Conservation (phyloP, 345 rosid genomes). For the Syzygium aromaticum region DNA sequence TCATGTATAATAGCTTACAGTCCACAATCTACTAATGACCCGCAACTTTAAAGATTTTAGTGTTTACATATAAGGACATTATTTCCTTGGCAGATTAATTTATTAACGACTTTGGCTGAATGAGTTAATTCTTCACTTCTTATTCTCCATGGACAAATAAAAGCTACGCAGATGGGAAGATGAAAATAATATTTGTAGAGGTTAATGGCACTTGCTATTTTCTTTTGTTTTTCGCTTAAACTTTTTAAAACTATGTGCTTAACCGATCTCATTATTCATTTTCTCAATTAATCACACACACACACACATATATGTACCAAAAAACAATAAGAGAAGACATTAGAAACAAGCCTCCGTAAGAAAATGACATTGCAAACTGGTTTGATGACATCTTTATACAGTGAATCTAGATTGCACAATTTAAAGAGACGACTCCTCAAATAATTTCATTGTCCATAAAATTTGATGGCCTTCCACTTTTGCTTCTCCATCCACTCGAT, state of each 20-base stretch:
- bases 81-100: neutral
- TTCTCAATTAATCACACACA: neutral
- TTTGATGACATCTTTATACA: no score
- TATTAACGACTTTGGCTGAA: no score
- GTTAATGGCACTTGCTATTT: constrained; percentile 13
- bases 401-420: no score
- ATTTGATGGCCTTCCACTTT: neutral
- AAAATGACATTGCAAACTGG: neutral
- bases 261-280: neutral
- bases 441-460: neutral
- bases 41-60: no score
- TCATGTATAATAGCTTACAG: no score
- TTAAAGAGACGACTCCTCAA: neutral
- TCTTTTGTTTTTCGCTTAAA: constrained; percentile 1
- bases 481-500: neutral
- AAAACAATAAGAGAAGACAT: neutral
- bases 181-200: neutral
- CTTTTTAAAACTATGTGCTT: neutral
- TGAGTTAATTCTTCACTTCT: no score
- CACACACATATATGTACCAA: no score
- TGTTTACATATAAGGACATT: no score
- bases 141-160: neutral
- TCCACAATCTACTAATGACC: no score
- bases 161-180: neutral
- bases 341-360: neutral